Base-by-base conservation (phyloP, 2,329 filamentous ascomycete species). In the Xylariaceae sp. region DNA sequence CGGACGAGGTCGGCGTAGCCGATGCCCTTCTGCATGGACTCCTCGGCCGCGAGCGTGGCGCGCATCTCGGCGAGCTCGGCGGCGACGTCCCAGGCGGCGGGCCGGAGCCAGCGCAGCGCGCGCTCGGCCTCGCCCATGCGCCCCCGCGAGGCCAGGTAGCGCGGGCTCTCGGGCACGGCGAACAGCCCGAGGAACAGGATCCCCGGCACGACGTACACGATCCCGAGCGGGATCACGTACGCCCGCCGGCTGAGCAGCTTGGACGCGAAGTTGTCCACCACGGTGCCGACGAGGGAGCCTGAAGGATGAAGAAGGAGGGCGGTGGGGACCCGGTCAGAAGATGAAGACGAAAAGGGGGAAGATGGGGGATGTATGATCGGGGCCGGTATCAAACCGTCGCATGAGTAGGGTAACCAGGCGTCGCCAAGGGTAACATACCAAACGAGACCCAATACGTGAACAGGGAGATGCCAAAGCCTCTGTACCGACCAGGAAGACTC, bases 391-490 rank as follows among this genome's bases (percentile, higher is more conserved):
- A n/a, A n/a, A n/a, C n/a, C n/a, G n/a, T n/a, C n/a, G n/a, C n/a
- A n/a, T n/a, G n/a, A n/a, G n/a, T n/a, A n/a, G n/a, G n/a, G n/a
- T n/a, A n/a, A n/a, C n/a, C n/a, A n/a, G n/a, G n/a, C n/a, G n/a
- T n/a, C n/a, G n/a, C n/a, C n/a, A n/a, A n/a, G n/a, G n/a, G n/a
- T 13, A 2, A 18, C 34, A 56, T 60, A 51, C 65, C 66, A 19
- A 70, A 57, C 1, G 64, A 63, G 5, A 65, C 62, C 58, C 65
- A 70, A 38, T 64, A 65, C 31, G 65, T 58, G 49, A 70, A 68
- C 2, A 58, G 56, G 3, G 64, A 65, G 16, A 71, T 56, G 18
- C 67, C 63, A 4, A 71, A 47, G 6, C 66, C 68, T 35, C 68
- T 58, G 32, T 64, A 68, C 22, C 57, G 55, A 11, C 65, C 63